Percentiles rank a stretch among this genome's conserved stretches.
Conservation (phyloP, 1,284 basidiomycete genomes). For the Melampsora americana region DNA sequence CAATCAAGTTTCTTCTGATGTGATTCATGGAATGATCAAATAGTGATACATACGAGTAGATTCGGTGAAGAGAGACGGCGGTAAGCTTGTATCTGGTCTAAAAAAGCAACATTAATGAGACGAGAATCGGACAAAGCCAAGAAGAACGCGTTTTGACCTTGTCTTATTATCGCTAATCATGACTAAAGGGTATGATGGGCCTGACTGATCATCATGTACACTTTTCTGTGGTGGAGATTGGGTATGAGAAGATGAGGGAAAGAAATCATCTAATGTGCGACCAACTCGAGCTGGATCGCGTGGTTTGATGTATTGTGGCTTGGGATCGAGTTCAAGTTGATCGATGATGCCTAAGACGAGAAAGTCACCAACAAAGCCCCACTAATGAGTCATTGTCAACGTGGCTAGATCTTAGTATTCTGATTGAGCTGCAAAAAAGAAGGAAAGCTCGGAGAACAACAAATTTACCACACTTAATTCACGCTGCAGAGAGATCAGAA, state of each 20-base stretch:
- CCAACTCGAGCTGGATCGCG: not conserved
- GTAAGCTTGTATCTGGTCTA: constrained; percentile 20
- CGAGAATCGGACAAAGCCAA: not conserved
- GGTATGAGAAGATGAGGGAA: not conserved
- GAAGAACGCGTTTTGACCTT: not conserved
- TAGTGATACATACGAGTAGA: constrained; percentile 12
- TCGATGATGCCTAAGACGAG: constrained; percentile 38
- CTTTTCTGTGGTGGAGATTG: not conserved
- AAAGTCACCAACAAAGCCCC: constrained; percentile 40
- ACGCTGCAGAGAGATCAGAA: constrained; percentile 8
- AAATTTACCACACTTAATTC: constrained; percentile 35
- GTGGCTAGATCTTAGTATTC: not conserved
- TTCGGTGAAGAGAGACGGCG: constrained; percentile 16
- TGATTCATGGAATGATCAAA: not conserved
- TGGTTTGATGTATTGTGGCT: not conserved
- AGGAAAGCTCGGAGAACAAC: not conserved
- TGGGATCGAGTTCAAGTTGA: constrained; percentile 34
- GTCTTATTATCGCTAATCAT: constrained; percentile 43
- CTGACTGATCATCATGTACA: not conserved
- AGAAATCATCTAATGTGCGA: not conserved
- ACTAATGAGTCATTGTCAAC: constrained; percentile 17
- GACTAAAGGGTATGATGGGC: not conserved
- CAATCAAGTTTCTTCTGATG: not conserved
- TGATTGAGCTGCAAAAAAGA: not conserved
- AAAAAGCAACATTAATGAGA: not conserved